phyloP scores from a whole-genome alignment of 2,329 filamentous ascomycete genomes.

The Epichloe hybrida region DNA sequence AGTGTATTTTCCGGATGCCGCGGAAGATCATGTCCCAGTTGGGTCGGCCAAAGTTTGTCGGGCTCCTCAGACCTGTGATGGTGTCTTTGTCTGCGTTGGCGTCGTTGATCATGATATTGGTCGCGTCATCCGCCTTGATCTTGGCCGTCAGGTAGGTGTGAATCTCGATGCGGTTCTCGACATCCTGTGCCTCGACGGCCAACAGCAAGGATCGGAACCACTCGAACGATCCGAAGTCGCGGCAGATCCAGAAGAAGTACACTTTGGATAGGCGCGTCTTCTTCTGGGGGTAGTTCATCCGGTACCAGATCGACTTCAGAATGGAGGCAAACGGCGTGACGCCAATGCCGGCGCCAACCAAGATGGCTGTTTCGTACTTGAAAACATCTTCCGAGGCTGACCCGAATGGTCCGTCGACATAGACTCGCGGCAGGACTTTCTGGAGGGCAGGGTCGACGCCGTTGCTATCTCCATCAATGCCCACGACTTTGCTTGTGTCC shows the following conservation, averaged over 20 bases:
- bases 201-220: constrained; percentile 78
- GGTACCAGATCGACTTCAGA: constrained; percentile 85
- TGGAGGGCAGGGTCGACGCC: constrained; percentile 55
- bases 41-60: constrained; percentile 73
- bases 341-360: constrained; percentile 73
- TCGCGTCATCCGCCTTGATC: constrained; percentile 74
- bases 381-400: constrained; percentile 81
- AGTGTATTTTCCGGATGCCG: constrained; percentile 65
- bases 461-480: constrained; percentile 46
- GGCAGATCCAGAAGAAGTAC: constrained; percentile 88
- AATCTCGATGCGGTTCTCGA: constrained; percentile 75
- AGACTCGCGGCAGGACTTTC: constrained; percentile 63
- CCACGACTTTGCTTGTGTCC: constrained; percentile 52
- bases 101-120: constrained; percentile 88
- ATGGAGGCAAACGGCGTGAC: constrained; percentile 81
- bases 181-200: constrained; percentile 76
- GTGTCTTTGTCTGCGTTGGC: constrained; percentile 73
- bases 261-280: constrained; percentile 72
- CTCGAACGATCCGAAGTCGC: constrained; percentile 78
- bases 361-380: constrained; percentile 68
- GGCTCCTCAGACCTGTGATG: constrained; percentile 68
- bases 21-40: constrained; percentile 90
- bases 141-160: constrained; percentile 80
- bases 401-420: constrained; percentile 75
- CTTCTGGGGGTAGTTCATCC: constrained; percentile 75